These are phyloP conservation scores for Vachellia collinsii DNA, from an alignment of 306 rosid genomes.

Conservation along the genomic window DNA sequence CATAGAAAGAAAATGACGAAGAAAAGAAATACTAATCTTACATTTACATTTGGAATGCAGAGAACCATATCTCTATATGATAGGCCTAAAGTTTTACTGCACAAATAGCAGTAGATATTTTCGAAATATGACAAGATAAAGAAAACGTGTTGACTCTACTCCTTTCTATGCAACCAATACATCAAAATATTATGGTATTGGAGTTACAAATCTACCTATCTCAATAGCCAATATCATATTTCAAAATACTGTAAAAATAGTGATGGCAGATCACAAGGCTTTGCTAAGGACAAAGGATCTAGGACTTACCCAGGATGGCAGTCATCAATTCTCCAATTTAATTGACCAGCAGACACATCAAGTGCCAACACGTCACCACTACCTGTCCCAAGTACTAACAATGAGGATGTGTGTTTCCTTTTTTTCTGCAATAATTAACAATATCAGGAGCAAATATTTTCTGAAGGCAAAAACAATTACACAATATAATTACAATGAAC, in stretches of 20 bases:
- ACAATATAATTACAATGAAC: background rate
- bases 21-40: background rate
- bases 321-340: constrained; percentile 75
- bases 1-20: background rate
- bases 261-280: background rate
- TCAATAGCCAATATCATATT: background rate
- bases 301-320: constrained; percentile 91
- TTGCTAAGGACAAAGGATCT: background rate
- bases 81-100: background rate
- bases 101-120: background rate
- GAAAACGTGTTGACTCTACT: background rate
- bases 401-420: constrained; percentile 70
- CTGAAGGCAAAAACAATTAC: background rate
- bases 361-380: constrained; percentile 88
- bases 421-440: constrained; percentile 57
- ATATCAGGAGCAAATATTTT: constrained; percentile 15
- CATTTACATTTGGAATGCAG: background rate
- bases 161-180: constrained; percentile 2
- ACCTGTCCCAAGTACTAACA: constrained; percentile 88
- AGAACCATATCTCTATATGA: background rate
- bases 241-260: background rate
- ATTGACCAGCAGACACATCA: constrained; percentile 78
- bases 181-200: background rate
- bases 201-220: background rate
- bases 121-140: background rate